Base-by-base conservation (phyloP, 2,329 filamentous ascomycete species). In the Penicillium sp. region DNA sequence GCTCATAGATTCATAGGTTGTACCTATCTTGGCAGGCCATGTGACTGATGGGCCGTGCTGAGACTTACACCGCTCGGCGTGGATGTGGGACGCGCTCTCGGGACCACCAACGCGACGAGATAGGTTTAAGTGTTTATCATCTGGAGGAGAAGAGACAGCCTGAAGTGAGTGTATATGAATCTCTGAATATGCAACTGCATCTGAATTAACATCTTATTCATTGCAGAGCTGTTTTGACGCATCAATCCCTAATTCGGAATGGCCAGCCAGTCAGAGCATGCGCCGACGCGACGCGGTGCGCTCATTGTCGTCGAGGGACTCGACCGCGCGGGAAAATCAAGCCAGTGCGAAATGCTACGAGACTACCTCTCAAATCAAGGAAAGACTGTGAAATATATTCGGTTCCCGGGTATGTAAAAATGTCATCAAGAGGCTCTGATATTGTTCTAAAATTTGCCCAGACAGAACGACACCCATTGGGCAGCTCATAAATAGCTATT, bases 261-360 rank as follows among this genome's bases (percentile, higher is more conserved):
- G 58, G 31, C 50, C 21, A 39, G 8, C 7, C 27, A 37, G 50
- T 45, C 50, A 49, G 33, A 45, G 23, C 27, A 42, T n/a, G n/a
- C 29, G 26, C 19, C 46, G 39, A 46, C 39, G 53, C 47, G 53
- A 27, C 57, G 88, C 47, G 92, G 92, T 47, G 86, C 88, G 13
- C 84, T 97, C 31, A 85, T 96, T 53, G 89, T 93, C 4, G 85
- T 96, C 55, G 93, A 97, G 78, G 93, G 93, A 2, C 81, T 97
- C 60, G 93, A 97, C 69, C 86, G 92, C 62, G 92, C 92, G 44
- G 93, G 93, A 55, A 97, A 97, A 82, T 93, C 92, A 23, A 96
- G 92, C 33, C 93, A 96, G 82, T 93, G 91, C 65, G 83, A 88
- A 67, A 77, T 86, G 46, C 79, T 97, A 42, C 82, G 81, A 37